A percentile compares a stretch with the other conserved stretches of the same genome.
Conservation (phyloP, 345 rosid genomes). For the Murraya paniculata region DNA sequence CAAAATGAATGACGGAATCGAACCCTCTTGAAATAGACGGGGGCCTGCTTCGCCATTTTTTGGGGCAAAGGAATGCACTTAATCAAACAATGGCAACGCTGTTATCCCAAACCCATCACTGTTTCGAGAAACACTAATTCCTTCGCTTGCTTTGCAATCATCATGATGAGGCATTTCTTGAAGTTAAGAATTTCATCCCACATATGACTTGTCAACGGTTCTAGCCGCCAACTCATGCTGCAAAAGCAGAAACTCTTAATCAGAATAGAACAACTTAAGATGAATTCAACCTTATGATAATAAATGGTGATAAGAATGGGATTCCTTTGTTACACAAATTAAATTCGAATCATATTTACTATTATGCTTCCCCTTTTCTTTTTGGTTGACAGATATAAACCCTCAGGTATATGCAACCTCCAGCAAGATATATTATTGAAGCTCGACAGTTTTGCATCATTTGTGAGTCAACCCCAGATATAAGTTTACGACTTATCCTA, state of each 20-base stretch:
- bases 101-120: slow-evolving; percentile 76
- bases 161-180: slow-evolving; percentile 88
- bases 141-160: slow-evolving; percentile 86
- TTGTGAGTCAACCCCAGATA: no score
- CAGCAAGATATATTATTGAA: no score
- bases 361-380: no score
- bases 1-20: slow-evolving; percentile 4
- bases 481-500: no score
- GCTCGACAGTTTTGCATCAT: no score
- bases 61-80: slow-evolving; percentile 81
- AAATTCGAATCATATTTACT: no score
- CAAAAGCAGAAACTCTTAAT: neutral
- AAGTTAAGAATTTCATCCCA: slow-evolving; percentile 93
- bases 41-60: slow-evolving; percentile 72
- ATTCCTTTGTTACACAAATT: no score
- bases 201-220: slow-evolving; percentile 62
- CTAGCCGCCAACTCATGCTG: slow-evolving; percentile 87
- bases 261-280: neutral
- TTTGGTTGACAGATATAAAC: no score
- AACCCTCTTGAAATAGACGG: slow-evolving; percentile 84
- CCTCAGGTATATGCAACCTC: no score
- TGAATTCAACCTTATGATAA: no score
- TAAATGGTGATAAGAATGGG: no score
- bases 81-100: slow-evolving; percentile 78
- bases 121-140: slow-evolving; percentile 85